Percentiles rank a stretch among this genome's conserved stretches.
phyloP scores from a whole-genome alignment of 345 rosid genomes.

The Boechera divaricarpa region DNA sequence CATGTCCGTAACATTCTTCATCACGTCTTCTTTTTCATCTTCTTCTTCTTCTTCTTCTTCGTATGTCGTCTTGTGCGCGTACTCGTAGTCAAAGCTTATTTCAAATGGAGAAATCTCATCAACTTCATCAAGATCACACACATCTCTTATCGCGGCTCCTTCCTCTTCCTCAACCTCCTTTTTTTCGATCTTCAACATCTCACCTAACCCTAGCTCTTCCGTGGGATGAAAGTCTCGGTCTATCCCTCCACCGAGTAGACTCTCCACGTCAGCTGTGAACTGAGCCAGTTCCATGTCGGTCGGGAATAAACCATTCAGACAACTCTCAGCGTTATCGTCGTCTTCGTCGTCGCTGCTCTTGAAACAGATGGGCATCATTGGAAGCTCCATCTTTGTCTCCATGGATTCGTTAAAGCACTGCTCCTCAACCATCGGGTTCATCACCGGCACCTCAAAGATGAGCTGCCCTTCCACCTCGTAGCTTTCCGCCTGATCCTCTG shows the following conservation, averaged over 20 bases:
- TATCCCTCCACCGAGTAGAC: constrained; percentile 73
- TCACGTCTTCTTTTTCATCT: constrained; percentile 45
- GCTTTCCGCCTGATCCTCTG: constrained; percentile 62
- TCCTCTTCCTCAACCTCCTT: constrained; percentile 37
- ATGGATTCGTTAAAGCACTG: constrained; percentile 42
- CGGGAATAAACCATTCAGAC: constrained; percentile 62
- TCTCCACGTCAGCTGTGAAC: constrained; percentile 89
- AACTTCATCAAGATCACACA: constrained; percentile 45
- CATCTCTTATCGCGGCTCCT: constrained; percentile 3
- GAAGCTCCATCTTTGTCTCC: constrained; percentile 29
- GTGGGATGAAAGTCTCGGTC: constrained; percentile 66
- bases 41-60: constrained; percentile 48
- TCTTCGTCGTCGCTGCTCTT: constrained; percentile 31
- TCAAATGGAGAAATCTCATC: constrained; percentile 59
- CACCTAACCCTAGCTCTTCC: constrained; percentile 66
- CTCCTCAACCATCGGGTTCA: constrained; percentile 62
- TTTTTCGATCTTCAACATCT: constrained; percentile 56
- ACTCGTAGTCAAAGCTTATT: constrained; percentile 68
- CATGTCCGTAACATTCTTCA: constrained; percentile 36
- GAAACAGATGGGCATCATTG: constrained; percentile 11
- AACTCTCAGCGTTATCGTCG: constrained; percentile 38
- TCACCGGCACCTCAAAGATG: constrained; percentile 76
- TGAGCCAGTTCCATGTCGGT: constrained; percentile 86
- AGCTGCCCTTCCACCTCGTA: constrained; percentile 74
- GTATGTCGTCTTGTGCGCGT: constrained; percentile 45